Base-by-base conservation (phyloP, 352 stramenopile genomes). In the Pythium apleroticum region DNA sequence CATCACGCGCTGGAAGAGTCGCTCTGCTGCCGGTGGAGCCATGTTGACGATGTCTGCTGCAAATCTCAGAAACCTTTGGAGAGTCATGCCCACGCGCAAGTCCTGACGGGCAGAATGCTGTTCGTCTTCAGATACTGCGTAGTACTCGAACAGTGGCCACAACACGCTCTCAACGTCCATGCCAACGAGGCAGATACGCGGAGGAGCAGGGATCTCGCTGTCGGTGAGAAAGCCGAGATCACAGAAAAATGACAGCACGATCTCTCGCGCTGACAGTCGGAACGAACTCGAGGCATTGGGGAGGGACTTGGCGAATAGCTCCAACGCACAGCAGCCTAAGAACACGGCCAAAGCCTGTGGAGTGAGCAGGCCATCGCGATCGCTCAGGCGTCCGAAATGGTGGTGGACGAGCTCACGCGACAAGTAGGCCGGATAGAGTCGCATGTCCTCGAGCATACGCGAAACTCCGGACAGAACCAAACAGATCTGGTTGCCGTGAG, bases 91-190 rank as follows among this genome's bases (percentile, higher is more conserved):
- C 7, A 91, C 66, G 22, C 84, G 60, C 12, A 64, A 53, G 22
- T 79, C 67, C 4, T 64, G 37, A 37, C 52, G n/a, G 3, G 31
- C 24, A 15, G 27, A 17, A 28, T 46, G 30, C 1, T 3, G 15
- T 17, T 49, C 17, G 7, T 24, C 39, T 5, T 65, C 59, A 20
- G 71, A 68, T 10, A 71, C 68, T 9, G 81, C 68, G 54, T 91
- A 90, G 68, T 93, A 93, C 54, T 91, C 80, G 56, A 91, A 91
- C 9, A 93, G 77, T n/a, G 82, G 79, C 82, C 82, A 93, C 12
- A 91, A 62, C 15, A 93, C 81, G 20, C 58, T 75, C 63, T 93
- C 80, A 17, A 90, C 75, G 25, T 93, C 82, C 19, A 76, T 74
- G 0, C 82, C 84, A 24, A 93, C 81, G 30, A 89, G 80, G 61